Evolutionary conservation across 1,139 yeast genomes (phyloP), one percentile per base, ranked within the genome.

Genomic region (Sugiyamaella sp.): DNA sequence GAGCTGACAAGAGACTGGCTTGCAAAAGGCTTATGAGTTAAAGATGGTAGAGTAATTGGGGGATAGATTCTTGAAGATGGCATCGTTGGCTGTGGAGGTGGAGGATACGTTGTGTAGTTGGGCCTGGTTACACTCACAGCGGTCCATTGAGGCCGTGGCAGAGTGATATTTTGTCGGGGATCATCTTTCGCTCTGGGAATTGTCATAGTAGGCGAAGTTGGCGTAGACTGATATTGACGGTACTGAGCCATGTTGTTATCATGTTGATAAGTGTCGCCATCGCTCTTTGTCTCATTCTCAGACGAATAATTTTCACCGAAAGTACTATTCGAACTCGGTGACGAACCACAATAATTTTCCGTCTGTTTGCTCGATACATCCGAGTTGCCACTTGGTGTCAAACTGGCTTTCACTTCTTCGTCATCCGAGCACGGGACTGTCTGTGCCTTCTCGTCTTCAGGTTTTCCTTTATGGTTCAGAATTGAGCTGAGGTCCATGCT

Each of bases 401-500:
- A 24, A 14, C 35, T 6, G 35, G 35, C n/a, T 4, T 12, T 14
- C 14, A 12, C 14, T 29, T 29, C 14, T 29, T 24, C 29, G n/a
- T n/a, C n/a, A n/a, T 24, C 29, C 29, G 10, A 24, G 5, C 9
- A 6, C 29, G 5, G 29, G 14, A 4, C 35, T 29, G 41, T 20
- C 21, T 40, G 48, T 12, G 17, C 8, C 16, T 33, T 44, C 4
- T 16, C 49, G 27, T 24, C 25, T 39, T 38, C 49, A n/a, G 42
- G 41, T 12, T 53, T 55, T 2, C 44, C 57, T 29, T 57, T 57
- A 37, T 55, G 55, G 44, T 60, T 60, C 38, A 60, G 59, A 32
- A 60, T 60, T 2, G 55, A 55, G 20, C 56, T 55, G 33, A 60
- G 54, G 27, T 60, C 63, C 63, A 60, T 60, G 5, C n/a, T 42